phyloP scores from a whole-genome alignment of 371 early-diverging fungal species.

The Lichtheimia ornata region DNA sequence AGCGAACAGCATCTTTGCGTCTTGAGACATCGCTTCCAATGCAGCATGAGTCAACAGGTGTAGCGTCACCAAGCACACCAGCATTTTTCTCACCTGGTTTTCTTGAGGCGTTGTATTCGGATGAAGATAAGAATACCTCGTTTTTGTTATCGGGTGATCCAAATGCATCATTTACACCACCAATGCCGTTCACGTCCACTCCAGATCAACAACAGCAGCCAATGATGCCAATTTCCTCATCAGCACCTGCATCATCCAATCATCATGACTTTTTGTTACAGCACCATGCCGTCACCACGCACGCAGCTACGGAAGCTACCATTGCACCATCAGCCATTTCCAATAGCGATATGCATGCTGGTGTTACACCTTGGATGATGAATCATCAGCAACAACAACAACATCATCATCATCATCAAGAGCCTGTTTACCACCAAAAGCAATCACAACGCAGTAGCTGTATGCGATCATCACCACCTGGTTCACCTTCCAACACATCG shows the following conservation, averaged over 20 bases:
- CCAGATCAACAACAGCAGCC: not conserved
- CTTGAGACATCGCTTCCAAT: conserved; percentile 23
- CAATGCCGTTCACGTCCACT: not conserved
- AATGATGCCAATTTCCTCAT: conserved; percentile 2
- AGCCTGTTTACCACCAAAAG: too few species aligned
- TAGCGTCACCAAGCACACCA: conserved; percentile 50
- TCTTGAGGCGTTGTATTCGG: conserved; percentile 49
- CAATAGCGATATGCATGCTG: conserved; percentile 3
- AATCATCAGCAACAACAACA: not conserved
- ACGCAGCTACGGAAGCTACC: not conserved
- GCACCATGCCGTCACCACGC: not conserved
- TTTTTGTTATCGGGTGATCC: conserved; percentile 6
- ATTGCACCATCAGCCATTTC: conserved; percentile 1
- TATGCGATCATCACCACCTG: conserved; percentile 19
- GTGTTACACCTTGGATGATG: conserved; percentile 4
- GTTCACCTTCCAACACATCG: conserved; percentile 23
- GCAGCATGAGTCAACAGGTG: conserved; percentile 10
- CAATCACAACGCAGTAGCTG: too few species aligned
- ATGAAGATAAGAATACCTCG: conserved; percentile 7
- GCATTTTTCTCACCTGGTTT: conserved; percentile 65
- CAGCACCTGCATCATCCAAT: conserved; percentile 5
- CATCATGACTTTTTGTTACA: conserved; percentile 6
- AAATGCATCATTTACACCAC: conserved; percentile 1
- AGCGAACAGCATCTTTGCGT: conserved; percentile 33
- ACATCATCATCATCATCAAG: too few species aligned